phyloP scores from a whole-genome alignment of 2,329 filamentous ascomycete species.

The Blastomyces gilchristii region DNA sequence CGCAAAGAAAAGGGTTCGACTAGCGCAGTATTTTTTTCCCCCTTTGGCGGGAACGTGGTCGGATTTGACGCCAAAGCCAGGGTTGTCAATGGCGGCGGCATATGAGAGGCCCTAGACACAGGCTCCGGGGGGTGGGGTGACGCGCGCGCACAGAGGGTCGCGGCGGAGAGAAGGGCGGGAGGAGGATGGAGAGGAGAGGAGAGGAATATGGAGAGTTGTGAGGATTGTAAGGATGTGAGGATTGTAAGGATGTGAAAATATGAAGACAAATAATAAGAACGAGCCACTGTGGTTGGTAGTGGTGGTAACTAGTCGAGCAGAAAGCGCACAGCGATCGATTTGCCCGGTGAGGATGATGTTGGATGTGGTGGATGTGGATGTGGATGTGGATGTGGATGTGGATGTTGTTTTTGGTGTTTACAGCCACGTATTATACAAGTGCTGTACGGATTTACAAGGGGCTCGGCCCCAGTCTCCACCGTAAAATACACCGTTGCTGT shows the following conservation, averaged over 20 bases:
- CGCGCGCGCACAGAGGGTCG: background rate
- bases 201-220: background rate
- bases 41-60: slow-evolving; percentile 3
- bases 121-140: background rate
- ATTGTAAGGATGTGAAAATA: background rate
- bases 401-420: too few species aligned
- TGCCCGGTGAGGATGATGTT: too few species aligned
- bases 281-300: too few species aligned
- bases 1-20: slow-evolving; percentile 1
- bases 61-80: slow-evolving; percentile 4
- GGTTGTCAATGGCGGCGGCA: background rate
- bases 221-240: too few species aligned
- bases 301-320: background rate
- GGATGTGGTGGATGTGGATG: too few species aligned
- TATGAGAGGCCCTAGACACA: background rate
- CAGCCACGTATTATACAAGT: too few species aligned
- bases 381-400: too few species aligned
- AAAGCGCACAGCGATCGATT: too few species aligned
- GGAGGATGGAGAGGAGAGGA: background rate
- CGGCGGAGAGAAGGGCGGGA: background rate
- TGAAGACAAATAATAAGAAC: background rate
- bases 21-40: background rate
- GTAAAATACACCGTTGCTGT: too few species aligned
- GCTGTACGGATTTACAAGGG: too few species aligned
- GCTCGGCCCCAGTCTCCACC: too few species aligned